Base-by-base conservation (phyloP, 2,329 filamentous ascomycete species). In the Escovopsis sp. region DNA sequence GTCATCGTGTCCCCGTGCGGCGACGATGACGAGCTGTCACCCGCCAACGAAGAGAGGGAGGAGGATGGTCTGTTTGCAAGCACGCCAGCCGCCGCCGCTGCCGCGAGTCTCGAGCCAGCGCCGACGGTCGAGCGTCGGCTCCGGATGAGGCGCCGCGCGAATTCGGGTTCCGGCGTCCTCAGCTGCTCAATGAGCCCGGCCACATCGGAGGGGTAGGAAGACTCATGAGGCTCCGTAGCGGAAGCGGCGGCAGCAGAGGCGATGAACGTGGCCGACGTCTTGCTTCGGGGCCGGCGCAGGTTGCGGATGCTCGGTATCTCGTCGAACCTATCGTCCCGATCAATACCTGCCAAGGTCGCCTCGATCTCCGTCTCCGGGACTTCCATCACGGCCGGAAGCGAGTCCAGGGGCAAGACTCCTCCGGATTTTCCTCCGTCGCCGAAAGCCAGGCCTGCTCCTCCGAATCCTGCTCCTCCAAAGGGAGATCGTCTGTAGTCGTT, bases 331-430 rank as follows among this genome's bases (percentile, higher is more conserved):
- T 48, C 55, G 36, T 54, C 51, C 29, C 50, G 54, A 35, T 33
- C 33, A 30, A 35, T 33, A 30, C 36, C 38, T 11, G 35, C 33
- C 35, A 45, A 42, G 35, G 39, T 36, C 34, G 42, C 41, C 34
- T 48, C 58, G 38, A 57, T 55, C 29, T 65, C 56, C 3, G 62
- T 61, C 43, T 71, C 68, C 1, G 58, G 56, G 8, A 58, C 54
- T 45, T 75, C 69, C 43, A 61, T 58, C 4, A 75, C 69, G 0
- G 67, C 63, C 4, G 69, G 58, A 32, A 75, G 49, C n/a, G 54
- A 14, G 17, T 31, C 28, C 28, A 31, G 12, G n/a, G 15, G 17
- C n/a, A n/a, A n/a, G n/a, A n/a, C n/a, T n/a, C n/a, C n/a, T n/a
- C n/a, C n/a, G n/a, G n/a, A n/a, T n/a, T n/a, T n/a, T n/a, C n/a